phyloP scores from a whole-genome alignment of 2,329 filamentous ascomycete genomes.

The Fusarium abutilonis region DNA sequence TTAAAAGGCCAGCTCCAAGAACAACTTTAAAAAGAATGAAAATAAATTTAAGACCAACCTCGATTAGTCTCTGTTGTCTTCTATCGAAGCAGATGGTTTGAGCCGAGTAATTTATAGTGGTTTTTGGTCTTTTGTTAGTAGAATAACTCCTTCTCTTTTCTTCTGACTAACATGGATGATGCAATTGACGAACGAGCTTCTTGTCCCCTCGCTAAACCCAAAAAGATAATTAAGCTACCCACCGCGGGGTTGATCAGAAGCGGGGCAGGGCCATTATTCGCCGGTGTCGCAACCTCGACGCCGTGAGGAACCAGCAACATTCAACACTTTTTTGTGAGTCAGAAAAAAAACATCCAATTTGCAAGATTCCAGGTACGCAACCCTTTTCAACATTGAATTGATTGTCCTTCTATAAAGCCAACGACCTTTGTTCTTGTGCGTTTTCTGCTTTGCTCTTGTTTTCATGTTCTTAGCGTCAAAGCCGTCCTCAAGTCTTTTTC shows the following conservation, averaged over 20 bases:
- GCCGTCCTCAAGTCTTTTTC: slow-evolving; percentile 11
- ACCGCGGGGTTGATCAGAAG: slow-evolving; percentile 18
- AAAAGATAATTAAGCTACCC: neutral
- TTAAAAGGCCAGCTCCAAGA: too few species aligned
- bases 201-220: slow-evolving; percentile 21
- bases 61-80: too few species aligned
- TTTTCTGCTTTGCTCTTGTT: neutral
- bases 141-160: neutral
- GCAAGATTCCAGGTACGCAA: slow-evolving; percentile 8
- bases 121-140: too few species aligned
- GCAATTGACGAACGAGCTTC: slow-evolving; percentile 19
- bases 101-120: too few species aligned
- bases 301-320: slow-evolving; percentile 25
- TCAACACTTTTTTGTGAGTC: slow-evolving; percentile 40
- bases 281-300: slow-evolving; percentile 19
- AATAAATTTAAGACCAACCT: too few species aligned
- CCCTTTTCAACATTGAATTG: slow-evolving; percentile 1
- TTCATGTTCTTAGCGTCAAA: slow-evolving; percentile 9
- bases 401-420: slow-evolving; percentile 5
- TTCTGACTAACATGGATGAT: neutral
- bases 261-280: slow-evolving; percentile 41
- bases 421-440: neutral
- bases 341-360: slow-evolving; percentile 21
- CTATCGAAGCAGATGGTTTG: too few species aligned
- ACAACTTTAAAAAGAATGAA: too few species aligned